A percentile compares a stretch with the other conserved stretches of the same genome.
phyloP scores from a whole-genome alignment of 768 basidiomycete genomes.

The Lanmaoa pseudosensibilis region DNA sequence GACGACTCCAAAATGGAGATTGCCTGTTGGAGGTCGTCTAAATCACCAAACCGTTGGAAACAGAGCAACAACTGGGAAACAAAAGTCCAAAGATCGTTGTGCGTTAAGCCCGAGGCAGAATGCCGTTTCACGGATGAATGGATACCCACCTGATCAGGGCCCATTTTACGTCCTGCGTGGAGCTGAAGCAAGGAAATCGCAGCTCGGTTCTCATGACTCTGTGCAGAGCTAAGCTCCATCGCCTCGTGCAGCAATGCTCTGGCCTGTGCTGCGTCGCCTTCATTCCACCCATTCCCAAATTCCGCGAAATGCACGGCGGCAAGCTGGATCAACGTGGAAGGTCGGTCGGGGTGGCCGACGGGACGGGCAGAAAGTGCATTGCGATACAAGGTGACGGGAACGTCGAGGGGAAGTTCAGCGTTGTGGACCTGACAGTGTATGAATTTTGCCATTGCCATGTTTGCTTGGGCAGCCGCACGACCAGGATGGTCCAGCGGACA shows the following conservation, averaged over 20 bases:
- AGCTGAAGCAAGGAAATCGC: no score
- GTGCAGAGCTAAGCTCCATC: neutral
- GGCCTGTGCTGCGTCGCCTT: neutral
- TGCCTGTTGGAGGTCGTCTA: neutral
- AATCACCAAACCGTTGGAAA: neutral
- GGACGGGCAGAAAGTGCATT: neutral
- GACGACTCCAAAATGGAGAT: neutral
- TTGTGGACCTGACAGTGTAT: neutral
- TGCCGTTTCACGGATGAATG: neutral
- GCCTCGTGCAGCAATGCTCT: neutral
- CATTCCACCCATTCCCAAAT: neutral
- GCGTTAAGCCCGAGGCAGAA: no score
- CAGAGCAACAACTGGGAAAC: neutral
- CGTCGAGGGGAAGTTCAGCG: neutral
- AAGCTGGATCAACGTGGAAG: neutral
- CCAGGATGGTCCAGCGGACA: constrained; percentile 3
- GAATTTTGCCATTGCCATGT: neutral
- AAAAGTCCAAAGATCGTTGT: neutral
- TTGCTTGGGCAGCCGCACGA: constrained; percentile 1
- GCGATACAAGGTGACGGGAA: neutral
- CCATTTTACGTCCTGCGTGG: neutral
- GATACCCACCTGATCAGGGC: no score
- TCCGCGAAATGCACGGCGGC: neutral
- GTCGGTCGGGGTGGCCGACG: constrained; percentile 2
- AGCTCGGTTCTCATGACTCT: no score